Conservation (phyloP, 2,329 filamentous ascomycete species). For the Xylaria hypoxylon region DNA sequence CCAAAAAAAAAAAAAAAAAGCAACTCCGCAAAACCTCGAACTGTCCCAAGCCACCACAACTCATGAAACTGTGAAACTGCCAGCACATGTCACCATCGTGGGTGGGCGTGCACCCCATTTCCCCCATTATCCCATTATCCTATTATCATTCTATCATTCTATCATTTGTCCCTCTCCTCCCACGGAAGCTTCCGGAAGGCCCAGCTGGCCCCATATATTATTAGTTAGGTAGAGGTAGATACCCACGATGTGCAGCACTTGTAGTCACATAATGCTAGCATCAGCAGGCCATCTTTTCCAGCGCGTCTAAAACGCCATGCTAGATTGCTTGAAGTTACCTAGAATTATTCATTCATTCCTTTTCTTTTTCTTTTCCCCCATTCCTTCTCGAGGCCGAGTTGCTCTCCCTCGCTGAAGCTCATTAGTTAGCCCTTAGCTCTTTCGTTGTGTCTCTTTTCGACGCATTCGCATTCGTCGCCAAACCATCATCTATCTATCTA, state of each 20-base stretch:
- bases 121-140: background rate
- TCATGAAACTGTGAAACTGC: background rate
- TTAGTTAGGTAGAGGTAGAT: no score
- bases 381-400: background rate
- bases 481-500: no score
- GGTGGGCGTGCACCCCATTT: no score
- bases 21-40: no score
- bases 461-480: background rate
- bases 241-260: slow-evolving; percentile 17
- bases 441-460: no score
- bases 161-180: background rate
- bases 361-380: no score
- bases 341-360: background rate
- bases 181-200: slow-evolving; percentile 27
- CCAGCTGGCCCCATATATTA: slow-evolving; percentile 19
- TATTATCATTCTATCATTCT: no score
- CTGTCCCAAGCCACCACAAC: no score
- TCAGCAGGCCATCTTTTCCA: slow-evolving; percentile 1
- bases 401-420: background rate
- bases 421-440: no score
- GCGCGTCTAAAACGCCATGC: background rate
- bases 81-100: no score
- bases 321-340: slow-evolving; percentile 1
- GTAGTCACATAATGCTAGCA: no score
- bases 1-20: no score